Evolutionary conservation across 1,284 basidiomycete species (phyloP), one percentile per base, ranked within the genome.

Genomic region (Cystobasidium pallidum): DNA sequence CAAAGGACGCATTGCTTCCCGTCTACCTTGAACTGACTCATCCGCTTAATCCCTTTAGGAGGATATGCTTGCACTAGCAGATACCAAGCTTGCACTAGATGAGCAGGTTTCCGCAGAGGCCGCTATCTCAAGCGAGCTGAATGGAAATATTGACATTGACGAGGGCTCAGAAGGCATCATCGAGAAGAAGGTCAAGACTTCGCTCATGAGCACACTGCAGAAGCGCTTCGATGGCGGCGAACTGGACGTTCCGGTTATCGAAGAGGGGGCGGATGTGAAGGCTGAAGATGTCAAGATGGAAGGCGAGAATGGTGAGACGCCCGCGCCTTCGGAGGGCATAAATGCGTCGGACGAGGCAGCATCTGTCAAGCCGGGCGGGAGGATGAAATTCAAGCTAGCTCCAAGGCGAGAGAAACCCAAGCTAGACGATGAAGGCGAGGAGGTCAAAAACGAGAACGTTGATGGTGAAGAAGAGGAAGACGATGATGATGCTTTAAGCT

Each of bases 21-120:
- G 36, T 13, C 13, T 6, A 8, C n/a, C n/a, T 19, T 17, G 15
- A 15, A n/a, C 43, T 45, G 43, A 45, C 19, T 11, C 11, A 45
- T 45, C 3, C 11, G 19, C 43, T n/a, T 34, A 26, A 47, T 55
- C 7, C 17, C 11, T 55, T 65, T 66, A 83, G 82, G 94, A 97
- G 81, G 92, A 96, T 80, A 97, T 97, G 86, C 82, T 93, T 32
- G 86, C 85, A n/a, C 86, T 96, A 17, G 94, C 92, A 2, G 84
- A 89, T 81, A 93, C 92, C 45, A 97, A 97, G 82, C 84, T 97
- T 64, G 89, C 89, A 41, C 84, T 97, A 17, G 94, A 97, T 79
- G 90, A 93, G 78, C 92, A 92, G 17, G 93, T 97, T 28, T 92
- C 92, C 6, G 66, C 66, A 17, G 62, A 72, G 45, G 61, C 68